Conservation (phyloP, 495 filamentous ascomycete species). For the Penicillium longicatenatum region DNA sequence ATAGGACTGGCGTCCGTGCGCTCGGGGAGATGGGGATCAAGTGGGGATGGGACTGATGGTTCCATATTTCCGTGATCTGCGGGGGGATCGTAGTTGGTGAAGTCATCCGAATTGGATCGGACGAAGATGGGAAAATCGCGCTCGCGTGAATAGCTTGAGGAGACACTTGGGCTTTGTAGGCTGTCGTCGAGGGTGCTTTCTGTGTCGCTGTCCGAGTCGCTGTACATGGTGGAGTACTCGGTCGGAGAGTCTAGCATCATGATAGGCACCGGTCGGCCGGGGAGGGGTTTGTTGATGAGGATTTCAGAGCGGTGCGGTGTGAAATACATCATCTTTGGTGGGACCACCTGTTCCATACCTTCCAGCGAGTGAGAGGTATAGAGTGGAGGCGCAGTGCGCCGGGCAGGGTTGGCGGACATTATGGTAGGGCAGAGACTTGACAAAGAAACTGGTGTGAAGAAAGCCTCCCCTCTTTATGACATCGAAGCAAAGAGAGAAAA, state of each 20-base stretch:
- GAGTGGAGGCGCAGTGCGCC: conserved; percentile 35
- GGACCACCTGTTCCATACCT: conserved; percentile 46
- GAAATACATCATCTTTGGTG: conserved; percentile 23
- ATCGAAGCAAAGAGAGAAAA: conserved; percentile 1
- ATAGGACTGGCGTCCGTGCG: neutral
- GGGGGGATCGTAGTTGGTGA: neutral
- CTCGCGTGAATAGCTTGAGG: conserved; percentile 29
- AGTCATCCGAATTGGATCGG: conserved; percentile 37
- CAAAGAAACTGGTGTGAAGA: conserved; percentile 1
- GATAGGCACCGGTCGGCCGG: conserved; percentile 25
- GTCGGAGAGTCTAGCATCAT: conserved; percentile 21
- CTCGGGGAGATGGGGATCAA: conserved; percentile 2
- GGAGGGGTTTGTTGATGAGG: conserved; percentile 42
- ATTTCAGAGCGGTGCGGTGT: conserved; percentile 30
- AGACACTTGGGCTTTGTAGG: conserved; percentile 24
- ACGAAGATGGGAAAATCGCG: conserved; percentile 40
- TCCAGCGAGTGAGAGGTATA: conserved; percentile 44
- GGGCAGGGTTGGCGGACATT: conserved; percentile 14
- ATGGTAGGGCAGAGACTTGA: conserved; percentile 10
- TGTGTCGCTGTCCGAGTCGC: conserved; percentile 36
- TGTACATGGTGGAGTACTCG: conserved; percentile 32
- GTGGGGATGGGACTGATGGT: neutral
- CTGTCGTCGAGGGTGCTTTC: conserved; percentile 35
- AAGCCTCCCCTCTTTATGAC: neutral
- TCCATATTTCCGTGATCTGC: no score